Percentiles rank a stretch among this genome's conserved stretches.
Conservation (phyloP, 1,139 yeast species). For the Cylindricascospora bacillispora region DNA sequence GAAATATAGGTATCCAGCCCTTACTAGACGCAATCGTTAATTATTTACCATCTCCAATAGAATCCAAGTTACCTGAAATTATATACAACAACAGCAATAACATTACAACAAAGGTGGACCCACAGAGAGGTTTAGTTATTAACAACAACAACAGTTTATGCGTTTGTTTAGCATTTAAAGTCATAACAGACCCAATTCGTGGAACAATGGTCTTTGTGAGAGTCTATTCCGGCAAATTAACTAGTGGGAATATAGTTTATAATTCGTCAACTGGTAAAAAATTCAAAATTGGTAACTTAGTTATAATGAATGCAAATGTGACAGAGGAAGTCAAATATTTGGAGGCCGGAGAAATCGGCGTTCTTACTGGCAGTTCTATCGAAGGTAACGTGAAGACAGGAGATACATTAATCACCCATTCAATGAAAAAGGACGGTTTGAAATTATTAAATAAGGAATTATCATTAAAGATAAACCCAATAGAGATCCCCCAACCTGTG, state of each 20-base stretch:
- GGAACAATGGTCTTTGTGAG: conserved; percentile 81
- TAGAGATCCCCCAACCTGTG: conserved; percentile 82
- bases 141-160: conserved; percentile 46
- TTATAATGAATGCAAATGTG: conserved; percentile 80
- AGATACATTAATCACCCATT: conserved; percentile 63
- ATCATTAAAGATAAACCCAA: conserved; percentile 54
- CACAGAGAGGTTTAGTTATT: conserved; percentile 37
- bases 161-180: conserved; percentile 86
- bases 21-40: conserved; percentile 68
- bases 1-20: conserved; percentile 91
- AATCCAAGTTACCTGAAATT: conserved; percentile 47
- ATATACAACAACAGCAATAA: conserved; percentile 10
- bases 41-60: conserved; percentile 74
- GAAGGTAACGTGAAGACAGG: conserved; percentile 65
- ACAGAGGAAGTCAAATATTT: conserved; percentile 59
- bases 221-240: conserved; percentile 70
- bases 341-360: conserved; percentile 80
- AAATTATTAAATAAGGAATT: conserved; percentile 30
- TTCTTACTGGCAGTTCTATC: conserved; percentile 33
- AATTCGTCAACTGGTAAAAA: conserved; percentile 62
- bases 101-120: conserved; percentile 30
- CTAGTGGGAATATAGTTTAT: conserved; percentile 45
- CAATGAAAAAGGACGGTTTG: conserved; percentile 37
- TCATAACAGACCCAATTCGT: conserved; percentile 68
- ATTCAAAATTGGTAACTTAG: conserved; percentile 51